These are phyloP conservation scores for Arthrobotrys entomopaga DNA, from an alignment of 2,329 filamentous ascomycete species.

Conservation along the genomic window DNA sequence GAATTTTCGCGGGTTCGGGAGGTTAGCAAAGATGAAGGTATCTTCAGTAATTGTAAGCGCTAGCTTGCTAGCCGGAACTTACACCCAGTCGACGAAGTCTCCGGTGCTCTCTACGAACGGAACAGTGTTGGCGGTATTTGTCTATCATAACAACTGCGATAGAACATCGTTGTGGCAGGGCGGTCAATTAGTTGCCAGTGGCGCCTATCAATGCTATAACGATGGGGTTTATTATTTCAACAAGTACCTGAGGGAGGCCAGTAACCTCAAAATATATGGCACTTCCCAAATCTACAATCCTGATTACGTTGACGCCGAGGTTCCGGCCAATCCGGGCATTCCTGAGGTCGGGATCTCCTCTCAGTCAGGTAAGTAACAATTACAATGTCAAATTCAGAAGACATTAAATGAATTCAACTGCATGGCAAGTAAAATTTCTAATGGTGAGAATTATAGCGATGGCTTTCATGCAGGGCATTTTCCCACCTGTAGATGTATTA, in stretches of 20 bases:
- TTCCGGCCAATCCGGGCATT: too few relatives aligned
- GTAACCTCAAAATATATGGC: constrained; percentile 40
- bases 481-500: constrained; percentile 20
- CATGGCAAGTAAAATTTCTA: constrained; percentile 14
- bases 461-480: constrained; percentile 52
- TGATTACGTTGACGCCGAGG: constrained; percentile 34
- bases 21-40: constrained; percentile 40
- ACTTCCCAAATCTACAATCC: constrained; percentile 42
- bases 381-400: too few relatives aligned
- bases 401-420: not conserved
- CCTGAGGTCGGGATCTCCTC: constrained; percentile 34
- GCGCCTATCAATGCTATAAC: constrained; percentile 39
- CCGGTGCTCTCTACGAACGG: constrained; percentile 29
- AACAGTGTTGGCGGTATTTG: constrained; percentile 37
- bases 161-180: constrained; percentile 36
- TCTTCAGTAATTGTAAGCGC: constrained; percentile 29
- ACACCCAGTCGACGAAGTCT: constrained; percentile 22
- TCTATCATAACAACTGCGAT: constrained; percentile 51
- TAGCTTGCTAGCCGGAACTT: constrained; percentile 26
- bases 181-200: constrained; percentile 25
- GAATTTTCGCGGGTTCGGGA: not conserved
- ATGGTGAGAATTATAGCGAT: constrained; percentile 23
- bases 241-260: constrained; percentile 35
- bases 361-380: constrained; percentile 41
- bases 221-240: constrained; percentile 46